Percentiles rank a stretch among this genome's conserved stretches.
These are phyloP conservation scores for Discostella stelligera DNA, from an alignment of 352 stramenopile species.

Conservation along the genomic window DNA sequence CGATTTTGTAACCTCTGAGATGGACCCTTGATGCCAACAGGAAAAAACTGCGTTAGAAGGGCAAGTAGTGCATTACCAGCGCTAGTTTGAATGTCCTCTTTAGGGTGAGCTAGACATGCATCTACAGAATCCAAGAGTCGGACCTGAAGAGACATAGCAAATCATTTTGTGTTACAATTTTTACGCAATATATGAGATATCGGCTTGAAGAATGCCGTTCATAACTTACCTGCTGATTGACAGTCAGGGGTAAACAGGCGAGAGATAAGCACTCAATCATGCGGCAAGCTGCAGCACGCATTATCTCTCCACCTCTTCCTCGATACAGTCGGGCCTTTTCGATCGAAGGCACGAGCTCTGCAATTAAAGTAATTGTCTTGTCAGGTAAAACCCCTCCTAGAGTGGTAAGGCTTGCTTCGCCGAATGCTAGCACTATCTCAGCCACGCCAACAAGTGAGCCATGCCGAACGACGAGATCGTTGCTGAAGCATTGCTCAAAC, in stretches of 20 bases:
- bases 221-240: constrained; percentile 76
- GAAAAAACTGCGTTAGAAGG: constrained; percentile 88
- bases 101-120: constrained; percentile 93
- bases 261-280: constrained; percentile 91
- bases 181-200: background rate
- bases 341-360: constrained; percentile 84
- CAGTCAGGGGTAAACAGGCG: constrained; percentile 66
- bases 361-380: constrained; percentile 50
- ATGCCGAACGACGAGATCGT: constrained; percentile 90
- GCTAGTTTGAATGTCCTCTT: constrained; percentile 88
- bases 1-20: constrained; percentile 74
- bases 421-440: constrained; percentile 85
- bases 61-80: constrained; percentile 87
- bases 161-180: background rate
- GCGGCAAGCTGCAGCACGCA: constrained; percentile 90
- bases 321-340: constrained; percentile 94
- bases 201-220: constrained; percentile 5
- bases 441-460: constrained; percentile 89
- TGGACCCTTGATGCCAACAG: constrained; percentile 65
- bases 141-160: constrained; percentile 43
- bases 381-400: constrained; percentile 26
- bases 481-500: constrained; percentile 73
- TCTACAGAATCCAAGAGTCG: constrained; percentile 85
- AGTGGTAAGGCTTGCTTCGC: constrained; percentile 40
- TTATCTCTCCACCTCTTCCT: constrained; percentile 93